These are phyloP conservation scores for Thermomyces lanuginosus DNA, from an alignment of 2,329 filamentous ascomycete species.

Conservation along the genomic window DNA sequence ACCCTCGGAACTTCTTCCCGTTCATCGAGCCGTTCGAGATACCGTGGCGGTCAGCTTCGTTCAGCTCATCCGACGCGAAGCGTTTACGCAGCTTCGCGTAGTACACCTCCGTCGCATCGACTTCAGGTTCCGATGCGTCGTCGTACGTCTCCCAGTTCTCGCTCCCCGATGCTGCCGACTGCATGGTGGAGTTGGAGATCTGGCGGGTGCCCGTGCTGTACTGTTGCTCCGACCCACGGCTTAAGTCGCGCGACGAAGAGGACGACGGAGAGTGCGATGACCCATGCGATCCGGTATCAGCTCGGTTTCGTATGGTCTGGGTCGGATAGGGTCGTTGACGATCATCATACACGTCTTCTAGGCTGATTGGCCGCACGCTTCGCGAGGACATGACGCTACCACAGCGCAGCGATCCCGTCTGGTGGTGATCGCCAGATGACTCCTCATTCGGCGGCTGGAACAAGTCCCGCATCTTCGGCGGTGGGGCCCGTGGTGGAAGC, in stretches of 20 bases:
- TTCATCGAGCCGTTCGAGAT: constrained; percentile 35
- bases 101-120: constrained; percentile 61
- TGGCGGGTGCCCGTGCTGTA: too few species aligned
- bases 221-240: constrained; percentile 19
- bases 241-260: constrained; percentile 19
- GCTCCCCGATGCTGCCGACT: constrained; percentile 59
- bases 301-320: constrained; percentile 23
- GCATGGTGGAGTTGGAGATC: constrained; percentile 48
- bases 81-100: constrained; percentile 65
- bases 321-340: constrained; percentile 32
- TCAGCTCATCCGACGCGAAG: constrained; percentile 27
- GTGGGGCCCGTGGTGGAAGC: constrained; percentile 39
- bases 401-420: constrained; percentile 32
- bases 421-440: constrained; percentile 10
- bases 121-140: constrained; percentile 58
- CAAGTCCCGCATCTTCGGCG: constrained; percentile 84
- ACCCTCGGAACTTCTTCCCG: constrained; percentile 7
- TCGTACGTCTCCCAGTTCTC: constrained; percentile 99
- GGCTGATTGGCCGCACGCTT: constrained; percentile 43
- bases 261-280: constrained; percentile 27
- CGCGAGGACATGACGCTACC: constrained; percentile 33
- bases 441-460: constrained; percentile 37
- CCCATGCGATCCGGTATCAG: constrained; percentile 23
- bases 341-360: constrained; percentile 80
- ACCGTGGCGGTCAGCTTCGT: constrained; percentile 26